Conservation (phyloP, 2,329 filamentous ascomycete species). For the Sarocladiaceae sp. region DNA sequence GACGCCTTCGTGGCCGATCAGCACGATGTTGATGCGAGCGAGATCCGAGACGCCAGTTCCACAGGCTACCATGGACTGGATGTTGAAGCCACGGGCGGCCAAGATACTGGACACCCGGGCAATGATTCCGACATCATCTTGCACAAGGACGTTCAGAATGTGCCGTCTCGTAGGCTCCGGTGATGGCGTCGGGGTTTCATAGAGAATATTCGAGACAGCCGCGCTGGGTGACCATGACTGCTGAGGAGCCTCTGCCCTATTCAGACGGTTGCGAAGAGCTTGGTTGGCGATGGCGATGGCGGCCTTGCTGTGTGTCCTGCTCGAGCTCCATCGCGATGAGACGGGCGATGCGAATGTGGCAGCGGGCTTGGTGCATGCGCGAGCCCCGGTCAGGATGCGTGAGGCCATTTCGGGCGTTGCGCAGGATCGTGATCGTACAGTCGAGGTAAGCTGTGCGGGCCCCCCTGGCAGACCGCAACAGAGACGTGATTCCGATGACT, state of each 20-base stretch:
- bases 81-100: conserved; percentile 95
- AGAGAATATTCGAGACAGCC: conserved; percentile 95
- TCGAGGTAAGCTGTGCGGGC: too few species aligned
- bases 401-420: too few species aligned
- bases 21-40: conserved; percentile 96
- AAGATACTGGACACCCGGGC: conserved; percentile 95
- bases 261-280: conserved; percentile 82
- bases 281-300: conserved; percentile 96
- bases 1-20: conserved; percentile 91
- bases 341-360: neutral
- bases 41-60: conserved; percentile 95
- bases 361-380: too few species aligned
- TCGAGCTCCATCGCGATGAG: conserved; percentile 9
- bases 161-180: conserved; percentile 83
- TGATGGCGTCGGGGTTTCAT: conserved; percentile 88
- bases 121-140: conserved; percentile 96
- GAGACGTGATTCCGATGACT: too few species aligned
- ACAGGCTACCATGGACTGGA: conserved; percentile 95
- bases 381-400: too few species aligned
- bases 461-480: too few species aligned
- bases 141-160: conserved; percentile 94
- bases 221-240: conserved; percentile 84
- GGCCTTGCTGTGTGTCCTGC: conserved; percentile 55
- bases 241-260: conserved; percentile 68
- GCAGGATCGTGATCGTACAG: too few species aligned